A percentile compares a stretch with the other conserved stretches of the same genome.
These are phyloP conservation scores for Fusarium napiforme DNA, from an alignment of 2,329 filamentous ascomycete genomes.

Conservation along the genomic window DNA sequence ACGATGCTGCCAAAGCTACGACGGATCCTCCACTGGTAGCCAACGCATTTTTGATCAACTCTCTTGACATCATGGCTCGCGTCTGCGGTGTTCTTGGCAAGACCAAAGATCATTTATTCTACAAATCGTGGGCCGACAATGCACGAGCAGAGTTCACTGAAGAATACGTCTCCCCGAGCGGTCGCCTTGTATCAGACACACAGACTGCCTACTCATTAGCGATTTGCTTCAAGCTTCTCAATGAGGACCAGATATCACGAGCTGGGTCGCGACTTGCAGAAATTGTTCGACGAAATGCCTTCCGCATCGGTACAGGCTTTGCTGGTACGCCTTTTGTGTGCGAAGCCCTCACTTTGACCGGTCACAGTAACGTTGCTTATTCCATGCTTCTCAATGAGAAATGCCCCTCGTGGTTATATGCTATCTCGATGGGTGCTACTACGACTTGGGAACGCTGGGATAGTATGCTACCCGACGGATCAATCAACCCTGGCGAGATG, in stretches of 20 bases:
- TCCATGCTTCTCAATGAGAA: slow-evolving; percentile 51
- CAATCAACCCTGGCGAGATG: slow-evolving; percentile 54
- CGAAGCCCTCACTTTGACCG: slow-evolving; percentile 33
- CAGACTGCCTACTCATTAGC: slow-evolving; percentile 41
- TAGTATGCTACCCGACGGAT: slow-evolving; percentile 51
- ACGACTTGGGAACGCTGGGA: slow-evolving; percentile 59
- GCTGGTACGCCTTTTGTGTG: slow-evolving; percentile 54
- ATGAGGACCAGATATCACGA: neutral
- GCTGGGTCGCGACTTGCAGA: slow-evolving; percentile 30
- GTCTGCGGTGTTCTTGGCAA: slow-evolving; percentile 50
- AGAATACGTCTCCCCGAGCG: slow-evolving; percentile 41
- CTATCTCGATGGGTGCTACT: slow-evolving; percentile 53
- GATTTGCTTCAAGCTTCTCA: slow-evolving; percentile 38
- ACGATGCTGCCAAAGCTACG: slow-evolving; percentile 52
- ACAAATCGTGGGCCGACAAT: slow-evolving; percentile 18
- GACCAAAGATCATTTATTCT: slow-evolving; percentile 14
- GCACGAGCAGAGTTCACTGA: slow-evolving; percentile 26
- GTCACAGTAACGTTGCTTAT: slow-evolving; percentile 45
- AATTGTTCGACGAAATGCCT: slow-evolving; percentile 32
- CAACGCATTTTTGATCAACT: slow-evolving; percentile 59
- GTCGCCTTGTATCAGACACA: slow-evolving; percentile 35
- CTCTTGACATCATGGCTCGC: slow-evolving; percentile 52
- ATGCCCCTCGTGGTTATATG: slow-evolving; percentile 53
- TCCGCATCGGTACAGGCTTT: slow-evolving; percentile 41
- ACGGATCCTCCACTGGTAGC: slow-evolving; percentile 56